phyloP scores from a whole-genome alignment of 2,329 filamentous ascomycete genomes.

The Cadophora luteo-olivacea region DNA sequence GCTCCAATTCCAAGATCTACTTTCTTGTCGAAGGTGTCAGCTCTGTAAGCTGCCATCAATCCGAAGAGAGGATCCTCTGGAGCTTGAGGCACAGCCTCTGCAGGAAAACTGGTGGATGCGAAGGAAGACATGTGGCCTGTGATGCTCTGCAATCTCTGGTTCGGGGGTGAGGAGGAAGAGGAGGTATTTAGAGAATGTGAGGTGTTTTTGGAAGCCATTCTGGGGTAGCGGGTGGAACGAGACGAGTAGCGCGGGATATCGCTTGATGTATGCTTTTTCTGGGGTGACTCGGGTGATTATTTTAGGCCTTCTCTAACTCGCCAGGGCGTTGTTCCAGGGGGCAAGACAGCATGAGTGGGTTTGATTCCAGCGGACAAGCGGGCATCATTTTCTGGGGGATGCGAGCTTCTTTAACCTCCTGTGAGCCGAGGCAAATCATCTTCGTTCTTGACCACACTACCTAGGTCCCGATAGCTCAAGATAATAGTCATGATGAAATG shows the following conservation, averaged over 20 bases:
- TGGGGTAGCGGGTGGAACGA: constrained; percentile 10
- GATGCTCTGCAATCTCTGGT: constrained; percentile 64
- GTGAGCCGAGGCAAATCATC: constrained; percentile 11
- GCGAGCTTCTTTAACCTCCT: constrained; percentile 14
- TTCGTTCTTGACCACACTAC: neutral
- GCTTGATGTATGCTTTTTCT: neutral
- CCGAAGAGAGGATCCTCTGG: constrained; percentile 96
- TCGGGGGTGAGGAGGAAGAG: constrained; percentile 47
- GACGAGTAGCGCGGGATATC: neutral
- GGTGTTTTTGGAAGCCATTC: constrained; percentile 26
- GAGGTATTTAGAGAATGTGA: constrained; percentile 13
- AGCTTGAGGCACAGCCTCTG: constrained; percentile 82
- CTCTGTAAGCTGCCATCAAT: constrained; percentile 85
- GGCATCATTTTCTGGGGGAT: constrained; percentile 3
- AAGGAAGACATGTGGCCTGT: constrained; percentile 69
- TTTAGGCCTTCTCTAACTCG: constrained; percentile 10
- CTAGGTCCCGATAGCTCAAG: neutral
- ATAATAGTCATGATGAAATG: constrained; percentile 6
- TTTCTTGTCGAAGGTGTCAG: constrained; percentile 79
- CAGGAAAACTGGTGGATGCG: constrained; percentile 70
- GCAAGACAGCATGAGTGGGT: neutral
- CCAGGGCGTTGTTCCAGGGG: constrained; percentile 2
- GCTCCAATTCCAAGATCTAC: constrained; percentile 92
- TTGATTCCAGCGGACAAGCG: constrained; percentile 9
- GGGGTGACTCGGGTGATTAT: constrained; percentile 12